Conservation (phyloP, 345 rosid species). For the Chamaenerion angustifolium region DNA sequence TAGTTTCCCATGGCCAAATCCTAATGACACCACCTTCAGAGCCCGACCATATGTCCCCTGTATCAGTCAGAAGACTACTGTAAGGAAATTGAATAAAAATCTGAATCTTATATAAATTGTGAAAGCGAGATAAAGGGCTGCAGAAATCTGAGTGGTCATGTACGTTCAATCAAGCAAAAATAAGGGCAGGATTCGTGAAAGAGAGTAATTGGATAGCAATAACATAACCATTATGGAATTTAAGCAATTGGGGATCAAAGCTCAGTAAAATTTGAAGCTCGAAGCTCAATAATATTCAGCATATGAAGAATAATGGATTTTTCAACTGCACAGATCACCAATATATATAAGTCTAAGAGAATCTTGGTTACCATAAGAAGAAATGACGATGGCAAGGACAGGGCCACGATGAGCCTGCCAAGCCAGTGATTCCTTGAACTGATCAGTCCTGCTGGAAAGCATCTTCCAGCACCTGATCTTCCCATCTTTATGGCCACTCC, state of each 20-base stretch:
- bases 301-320: too few relatives aligned
- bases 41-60: conserved; percentile 97
- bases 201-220: too few relatives aligned
- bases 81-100: background rate
- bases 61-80: conserved; percentile 8
- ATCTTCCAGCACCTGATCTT: conserved; percentile 67
- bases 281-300: too few relatives aligned
- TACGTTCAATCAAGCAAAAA: too few relatives aligned
- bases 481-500: conserved; percentile 95
- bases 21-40: conserved; percentile 70
- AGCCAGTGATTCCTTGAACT: conserved; percentile 48
- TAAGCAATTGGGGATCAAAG: too few relatives aligned
- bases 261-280: too few relatives aligned
- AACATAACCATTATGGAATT: too few relatives aligned
- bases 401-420: conserved; percentile 95
- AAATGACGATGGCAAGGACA: conserved; percentile 49
- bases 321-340: too few relatives aligned
- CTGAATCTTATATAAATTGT: too few relatives aligned
- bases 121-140: too few relatives aligned
- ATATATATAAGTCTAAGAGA: background rate
- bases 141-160: too few relatives aligned
- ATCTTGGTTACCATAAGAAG: conserved; percentile 36
- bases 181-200: too few relatives aligned
- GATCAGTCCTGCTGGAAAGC: conserved; percentile 12
- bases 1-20: conserved; percentile 84